Evolutionary conservation across 306 rosid genomes (phyloP).

Genomic region (Comarum palustre): DNA sequence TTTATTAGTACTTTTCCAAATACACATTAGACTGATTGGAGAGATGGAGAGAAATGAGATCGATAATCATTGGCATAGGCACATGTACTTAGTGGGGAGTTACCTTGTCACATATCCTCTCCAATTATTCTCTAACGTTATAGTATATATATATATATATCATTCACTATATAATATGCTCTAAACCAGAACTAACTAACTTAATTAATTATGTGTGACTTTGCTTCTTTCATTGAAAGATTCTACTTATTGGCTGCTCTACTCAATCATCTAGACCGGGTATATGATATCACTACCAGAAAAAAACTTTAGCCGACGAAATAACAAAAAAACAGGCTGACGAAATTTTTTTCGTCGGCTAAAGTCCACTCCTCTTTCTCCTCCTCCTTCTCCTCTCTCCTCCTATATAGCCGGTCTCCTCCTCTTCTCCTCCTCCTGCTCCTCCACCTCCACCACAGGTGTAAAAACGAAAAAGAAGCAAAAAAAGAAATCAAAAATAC

Average conservation of each 20-base stretch:
- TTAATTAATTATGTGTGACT: conserved; percentile 1
- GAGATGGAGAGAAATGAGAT: conserved; percentile 8
- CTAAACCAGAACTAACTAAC: background rate
- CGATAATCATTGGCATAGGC: conserved; percentile 40
- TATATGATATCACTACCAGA: too few species aligned
- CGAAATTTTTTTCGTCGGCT: too few species aligned
- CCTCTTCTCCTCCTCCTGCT: too few species aligned
- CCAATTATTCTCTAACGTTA: conserved; percentile 19
- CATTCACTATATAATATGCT: conserved; percentile 1
- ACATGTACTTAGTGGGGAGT: conserved; percentile 37
- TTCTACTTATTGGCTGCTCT: conserved; percentile 9
- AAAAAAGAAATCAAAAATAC: too few species aligned
- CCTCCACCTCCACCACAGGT: too few species aligned
- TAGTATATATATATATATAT: background rate
- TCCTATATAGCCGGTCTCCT: too few species aligned
- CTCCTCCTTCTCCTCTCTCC: too few species aligned
- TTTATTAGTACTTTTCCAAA: too few species aligned
- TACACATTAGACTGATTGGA: conserved; percentile 19
- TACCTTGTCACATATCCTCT: conserved; percentile 35
- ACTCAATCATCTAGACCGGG: conserved; percentile 9
- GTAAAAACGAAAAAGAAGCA: too few species aligned
- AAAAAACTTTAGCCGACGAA: too few species aligned
- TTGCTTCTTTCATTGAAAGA: conserved; percentile 11
- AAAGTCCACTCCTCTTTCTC: too few species aligned
- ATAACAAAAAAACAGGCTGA: too few species aligned